Evolutionary conservation across 305 asterid genomes (phyloP).

Genomic region (Fraxinus floribunda): DNA sequence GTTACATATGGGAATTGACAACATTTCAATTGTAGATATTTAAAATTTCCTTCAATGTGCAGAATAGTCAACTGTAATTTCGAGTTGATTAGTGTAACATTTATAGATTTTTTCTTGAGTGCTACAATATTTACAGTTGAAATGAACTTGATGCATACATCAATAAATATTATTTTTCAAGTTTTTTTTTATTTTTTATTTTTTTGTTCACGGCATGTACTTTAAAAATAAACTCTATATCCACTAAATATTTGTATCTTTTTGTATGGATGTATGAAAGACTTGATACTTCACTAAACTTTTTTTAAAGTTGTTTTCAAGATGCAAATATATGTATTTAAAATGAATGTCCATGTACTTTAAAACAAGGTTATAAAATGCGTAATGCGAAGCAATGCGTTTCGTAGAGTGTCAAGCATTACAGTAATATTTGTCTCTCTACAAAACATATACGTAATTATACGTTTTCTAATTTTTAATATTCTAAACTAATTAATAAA

Average conservation of each 20-base stretch:
- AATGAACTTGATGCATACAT: not conserved
- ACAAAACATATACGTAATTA: no score
- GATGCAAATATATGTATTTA: not conserved
- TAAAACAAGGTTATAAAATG: no score
- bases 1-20: not conserved
- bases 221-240: not conserved
- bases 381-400: no score
- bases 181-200: not conserved
- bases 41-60: not conserved
- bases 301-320: not conserved
- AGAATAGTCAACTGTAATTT: not conserved
- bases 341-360: no score
- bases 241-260: not conserved
- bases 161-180: no score
- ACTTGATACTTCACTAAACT: not conserved
- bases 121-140: not conserved
- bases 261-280: not conserved
- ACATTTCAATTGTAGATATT: constrained; percentile 12
- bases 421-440: no score
- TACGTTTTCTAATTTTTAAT: no score
- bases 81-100: not conserved
- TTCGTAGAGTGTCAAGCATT: no score
- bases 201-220: not conserved
- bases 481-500: no score
- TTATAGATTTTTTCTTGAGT: no score